Percentiles rank a stretch among this genome's conserved stretches.
Conservation (phyloP, 352 stramenopile species). For the Phytophthora capsici region DNA sequence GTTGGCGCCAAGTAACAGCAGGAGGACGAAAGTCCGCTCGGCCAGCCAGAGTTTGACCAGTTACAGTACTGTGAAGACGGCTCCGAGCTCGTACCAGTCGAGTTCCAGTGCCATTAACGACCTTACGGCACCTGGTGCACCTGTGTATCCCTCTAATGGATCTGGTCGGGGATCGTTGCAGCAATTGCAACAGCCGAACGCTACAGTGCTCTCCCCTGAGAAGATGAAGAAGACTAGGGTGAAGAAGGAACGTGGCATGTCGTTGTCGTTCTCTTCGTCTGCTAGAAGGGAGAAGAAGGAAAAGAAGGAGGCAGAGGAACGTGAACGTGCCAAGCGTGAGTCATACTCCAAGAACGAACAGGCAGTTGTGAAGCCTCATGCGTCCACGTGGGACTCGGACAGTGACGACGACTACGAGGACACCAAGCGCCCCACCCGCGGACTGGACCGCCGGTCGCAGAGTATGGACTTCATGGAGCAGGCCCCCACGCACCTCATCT, state of each 20-base stretch:
- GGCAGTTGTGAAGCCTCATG: constrained; percentile 55
- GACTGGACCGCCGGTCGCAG: constrained; percentile 66
- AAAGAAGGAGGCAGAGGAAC: constrained; percentile 16
- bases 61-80: constrained; percentile 28
- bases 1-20: constrained; percentile 7
- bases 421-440: constrained; percentile 58
- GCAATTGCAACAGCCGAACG: background rate
- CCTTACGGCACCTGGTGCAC: constrained; percentile 8
- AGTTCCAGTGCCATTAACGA: constrained; percentile 27
- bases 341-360: constrained; percentile 56
- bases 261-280: constrained; percentile 52
- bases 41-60: constrained; percentile 26
- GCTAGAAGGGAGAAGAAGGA: constrained; percentile 41
- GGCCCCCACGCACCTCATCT: constrained; percentile 72
- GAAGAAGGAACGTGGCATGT: constrained; percentile 54
- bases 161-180: background rate
- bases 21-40: constrained; percentile 20
- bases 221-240: constrained; percentile 39
- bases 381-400: constrained; percentile 71
- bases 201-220: constrained; percentile 26
- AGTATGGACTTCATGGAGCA: constrained; percentile 87
- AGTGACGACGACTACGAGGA: constrained; percentile 78
- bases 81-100: constrained; percentile 24
- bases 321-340: constrained; percentile 13
- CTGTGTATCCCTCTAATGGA: constrained; percentile 1